Evolutionary conservation across 2,329 filamentous ascomycete genomes (phyloP).

Genomic region (Trichothecium sympodiale): DNA sequence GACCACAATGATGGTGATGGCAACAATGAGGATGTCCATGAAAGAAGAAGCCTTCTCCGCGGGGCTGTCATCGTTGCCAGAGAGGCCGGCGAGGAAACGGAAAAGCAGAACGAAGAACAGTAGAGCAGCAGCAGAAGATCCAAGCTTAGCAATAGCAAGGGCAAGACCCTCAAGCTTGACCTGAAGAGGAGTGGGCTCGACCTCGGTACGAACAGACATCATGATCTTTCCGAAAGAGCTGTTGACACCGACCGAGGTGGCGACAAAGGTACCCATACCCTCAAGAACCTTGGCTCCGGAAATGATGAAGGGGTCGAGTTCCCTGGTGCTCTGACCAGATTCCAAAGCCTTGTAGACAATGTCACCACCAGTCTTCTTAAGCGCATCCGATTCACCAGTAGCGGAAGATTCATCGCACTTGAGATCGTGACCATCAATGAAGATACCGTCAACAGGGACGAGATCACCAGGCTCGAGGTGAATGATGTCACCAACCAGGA

Average conservation of each 20-base stretch:
- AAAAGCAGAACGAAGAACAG: slow-evolving; percentile 13
- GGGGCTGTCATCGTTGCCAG: slow-evolving; percentile 26
- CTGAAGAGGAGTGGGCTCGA: slow-evolving; percentile 68
- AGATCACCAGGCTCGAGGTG: slow-evolving; percentile 57
- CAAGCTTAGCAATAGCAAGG: slow-evolving; percentile 53
- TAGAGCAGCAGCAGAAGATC: slow-evolving; percentile 23
- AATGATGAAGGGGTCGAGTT: slow-evolving; percentile 61
- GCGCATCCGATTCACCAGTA: slow-evolving; percentile 63
- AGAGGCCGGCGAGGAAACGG: slow-evolving; percentile 48
- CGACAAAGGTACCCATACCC: slow-evolving; percentile 61
- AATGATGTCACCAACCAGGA: slow-evolving; percentile 65
- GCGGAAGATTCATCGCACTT: slow-evolving; percentile 67
- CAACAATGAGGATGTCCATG: slow-evolving; percentile 45
- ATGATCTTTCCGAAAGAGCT: slow-evolving; percentile 68
- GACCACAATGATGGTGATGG: slow-evolving; percentile 48
- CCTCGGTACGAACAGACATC: slow-evolving; percentile 66
- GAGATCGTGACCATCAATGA: slow-evolving; percentile 41
- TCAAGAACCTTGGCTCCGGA: slow-evolving; percentile 70
- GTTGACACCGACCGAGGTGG: slow-evolving; percentile 63
- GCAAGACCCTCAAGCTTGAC: slow-evolving; percentile 67
- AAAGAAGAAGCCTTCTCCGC: slow-evolving; percentile 45
- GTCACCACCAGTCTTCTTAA: slow-evolving; percentile 45
- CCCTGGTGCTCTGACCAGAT: slow-evolving; percentile 16
- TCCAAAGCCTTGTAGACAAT: slow-evolving; percentile 20
- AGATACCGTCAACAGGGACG: slow-evolving; percentile 58